Base-by-base conservation (phyloP, 306 rosid species). In the Acacia confusa region DNA sequence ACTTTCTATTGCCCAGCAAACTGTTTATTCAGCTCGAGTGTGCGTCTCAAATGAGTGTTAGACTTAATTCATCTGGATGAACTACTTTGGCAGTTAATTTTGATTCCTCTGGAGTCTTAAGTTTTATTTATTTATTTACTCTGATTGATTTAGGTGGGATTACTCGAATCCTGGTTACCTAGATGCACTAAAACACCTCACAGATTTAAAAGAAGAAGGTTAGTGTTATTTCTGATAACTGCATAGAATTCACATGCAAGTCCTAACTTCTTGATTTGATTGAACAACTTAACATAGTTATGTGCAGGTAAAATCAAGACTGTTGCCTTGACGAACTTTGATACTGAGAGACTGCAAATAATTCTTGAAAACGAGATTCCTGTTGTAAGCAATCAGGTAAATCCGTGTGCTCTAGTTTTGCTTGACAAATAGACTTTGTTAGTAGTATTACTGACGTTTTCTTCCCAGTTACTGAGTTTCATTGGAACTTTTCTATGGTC, bases 361-460 rank as follows among this genome's bases (percentile, higher is more conserved):
- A 95, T 95, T 81, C 87, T 95, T 24, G 98, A 95, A 84, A 93
- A 93, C 85, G 91, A 90, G 55, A 93, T 93, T 87, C 99, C 97
- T 43, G 90, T 93, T 85, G 98, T 95, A 63, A 95, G 96, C 91
- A 95, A 95, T 88, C 99, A 93, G 94, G 98, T 95, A 91, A 25
- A 76, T 65, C 76, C 61, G 70, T 25, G 53, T 76, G 41, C 53
- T 55, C 66, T 48, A 15, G 28, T 65, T 72, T 80, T 70, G 70
- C 78, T 41, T 44, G 67, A 41, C 22, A 22, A 17, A 40, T 61
- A 70, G 8, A 36, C 40, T 81, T 68, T 70, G 57, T 44, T 30
- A 12, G 50, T 22, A 41, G 70, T 71, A 17, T 40, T 68, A 68
- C 22, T 34, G 41, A 67, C 82, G 43, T 43, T 43, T 41, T 24